A percentile compares a stretch with the other conserved stretches of the same genome.
These are phyloP conservation scores for Podospora appendiculata DNA, from an alignment of 495 filamentous ascomycete genomes.

Conservation along the genomic window DNA sequence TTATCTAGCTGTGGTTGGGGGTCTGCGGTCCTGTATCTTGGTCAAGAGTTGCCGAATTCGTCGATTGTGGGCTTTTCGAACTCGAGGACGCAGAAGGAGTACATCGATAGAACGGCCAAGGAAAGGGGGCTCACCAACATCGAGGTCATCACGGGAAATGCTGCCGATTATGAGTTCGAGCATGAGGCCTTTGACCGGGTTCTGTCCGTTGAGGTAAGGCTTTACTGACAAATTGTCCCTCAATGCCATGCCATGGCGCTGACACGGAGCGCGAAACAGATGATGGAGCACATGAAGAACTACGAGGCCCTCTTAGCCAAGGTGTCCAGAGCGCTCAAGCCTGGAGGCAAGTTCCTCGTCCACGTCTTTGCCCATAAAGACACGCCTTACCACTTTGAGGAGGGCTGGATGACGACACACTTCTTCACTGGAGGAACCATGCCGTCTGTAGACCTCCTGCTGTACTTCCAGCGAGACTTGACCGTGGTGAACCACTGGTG, in stretches of 20 bases:
- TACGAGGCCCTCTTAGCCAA: slow-evolving; percentile 58
- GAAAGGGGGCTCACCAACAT: slow-evolving; percentile 47
- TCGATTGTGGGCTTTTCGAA: slow-evolving; percentile 58
- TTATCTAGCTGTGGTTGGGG: slow-evolving; percentile 55
- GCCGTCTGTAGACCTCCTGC: slow-evolving; percentile 55
- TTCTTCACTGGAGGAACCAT: slow-evolving; percentile 67
- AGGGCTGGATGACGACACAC: slow-evolving; percentile 63
- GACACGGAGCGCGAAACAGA: slow-evolving; percentile 15
- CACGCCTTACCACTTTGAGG: slow-evolving; percentile 58
- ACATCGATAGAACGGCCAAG: slow-evolving; percentile 50
- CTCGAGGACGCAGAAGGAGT: slow-evolving; percentile 53
- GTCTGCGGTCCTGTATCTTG: slow-evolving; percentile 52
- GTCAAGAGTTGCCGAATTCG: slow-evolving; percentile 49
- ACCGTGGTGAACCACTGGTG: slow-evolving; percentile 54
- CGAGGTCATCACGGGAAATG: slow-evolving; percentile 52
- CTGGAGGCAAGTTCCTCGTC: slow-evolving; percentile 55
- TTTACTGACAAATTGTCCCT: too few species aligned
- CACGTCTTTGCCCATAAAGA: slow-evolving; percentile 55
- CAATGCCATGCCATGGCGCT: neutral
- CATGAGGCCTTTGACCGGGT: slow-evolving; percentile 48
- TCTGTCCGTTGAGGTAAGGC: slow-evolving; percentile 48
- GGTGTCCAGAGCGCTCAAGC: slow-evolving; percentile 44
- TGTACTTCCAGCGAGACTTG: slow-evolving; percentile 58
- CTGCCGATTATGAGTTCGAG: slow-evolving; percentile 52
- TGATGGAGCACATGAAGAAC: slow-evolving; percentile 72